phyloP scores from a whole-genome alignment of 2,329 filamentous ascomycete genomes.

The Neocatenulostroma microsporum region DNA sequence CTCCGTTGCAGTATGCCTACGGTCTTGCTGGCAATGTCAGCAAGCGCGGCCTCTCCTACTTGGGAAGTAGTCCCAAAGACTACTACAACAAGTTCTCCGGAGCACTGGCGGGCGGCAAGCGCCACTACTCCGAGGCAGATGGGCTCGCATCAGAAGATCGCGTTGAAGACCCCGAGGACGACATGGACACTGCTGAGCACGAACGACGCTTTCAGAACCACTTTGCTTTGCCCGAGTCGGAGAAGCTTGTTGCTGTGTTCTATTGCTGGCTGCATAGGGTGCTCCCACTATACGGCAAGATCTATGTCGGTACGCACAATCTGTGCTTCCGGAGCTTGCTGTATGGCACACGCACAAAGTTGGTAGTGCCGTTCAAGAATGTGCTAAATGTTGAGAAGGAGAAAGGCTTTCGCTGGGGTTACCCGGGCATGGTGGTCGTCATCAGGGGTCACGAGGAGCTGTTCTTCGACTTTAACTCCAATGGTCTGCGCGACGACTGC shows the following conservation, averaged over 20 bases:
- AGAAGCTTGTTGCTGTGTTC: slow-evolving; percentile 80
- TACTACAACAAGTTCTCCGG: slow-evolving; percentile 95
- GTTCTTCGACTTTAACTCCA: slow-evolving; percentile 83
- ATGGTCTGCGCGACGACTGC: slow-evolving; percentile 79
- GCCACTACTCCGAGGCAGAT: slow-evolving; percentile 75
- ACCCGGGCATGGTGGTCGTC: slow-evolving; percentile 82
- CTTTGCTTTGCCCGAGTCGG: slow-evolving; percentile 77
- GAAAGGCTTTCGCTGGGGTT: slow-evolving; percentile 87
- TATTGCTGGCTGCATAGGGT: slow-evolving; percentile 89
- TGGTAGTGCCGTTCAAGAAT: slow-evolving; percentile 83
- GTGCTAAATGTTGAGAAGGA: slow-evolving; percentile 92
- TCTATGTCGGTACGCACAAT: slow-evolving; percentile 80
- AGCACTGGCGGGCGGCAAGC: slow-evolving; percentile 88
- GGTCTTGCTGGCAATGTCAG: slow-evolving; percentile 77
- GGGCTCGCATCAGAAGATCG: slow-evolving; percentile 57
- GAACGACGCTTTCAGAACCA: slow-evolving; percentile 72
- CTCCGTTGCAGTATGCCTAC: slow-evolving; percentile 64
- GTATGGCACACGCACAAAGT: slow-evolving; percentile 80
- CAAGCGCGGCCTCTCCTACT: slow-evolving; percentile 55
- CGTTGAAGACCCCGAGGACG: slow-evolving; percentile 48
- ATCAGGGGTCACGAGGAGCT: slow-evolving; percentile 91
- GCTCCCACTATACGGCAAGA: slow-evolving; percentile 87
- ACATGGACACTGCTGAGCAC: slow-evolving; percentile 46
- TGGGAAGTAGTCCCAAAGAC: slow-evolving; percentile 88
- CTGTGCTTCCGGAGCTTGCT: slow-evolving; percentile 92